Conservation (phyloP, 163 green algal species). For the Scenedesmus sp. region DNA sequence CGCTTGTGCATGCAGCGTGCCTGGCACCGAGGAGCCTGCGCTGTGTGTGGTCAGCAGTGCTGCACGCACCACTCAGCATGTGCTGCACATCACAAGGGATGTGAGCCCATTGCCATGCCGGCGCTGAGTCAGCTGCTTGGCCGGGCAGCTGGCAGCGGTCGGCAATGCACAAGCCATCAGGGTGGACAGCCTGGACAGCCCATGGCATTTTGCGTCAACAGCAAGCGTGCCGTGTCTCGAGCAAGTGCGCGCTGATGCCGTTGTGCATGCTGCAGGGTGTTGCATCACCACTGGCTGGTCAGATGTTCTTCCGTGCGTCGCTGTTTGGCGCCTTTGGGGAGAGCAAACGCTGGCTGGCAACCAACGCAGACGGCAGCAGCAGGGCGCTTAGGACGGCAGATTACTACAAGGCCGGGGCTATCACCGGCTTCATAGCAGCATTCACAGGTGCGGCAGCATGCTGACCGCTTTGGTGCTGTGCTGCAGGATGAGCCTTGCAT, state of each 20-base stretch:
- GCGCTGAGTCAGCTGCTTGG: no score
- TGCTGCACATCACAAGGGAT: no score
- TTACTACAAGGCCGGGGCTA: conserved; percentile 79
- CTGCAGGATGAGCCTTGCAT: not conserved
- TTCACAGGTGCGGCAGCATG: conserved; percentile 68
- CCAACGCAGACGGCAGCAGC: conserved; percentile 82
- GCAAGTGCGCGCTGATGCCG: not conserved
- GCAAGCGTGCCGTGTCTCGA: no score
- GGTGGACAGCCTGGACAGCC: no score
- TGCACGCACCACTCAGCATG: no score
- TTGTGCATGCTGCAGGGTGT: conserved; percentile 78
- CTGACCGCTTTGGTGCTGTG: not conserved
- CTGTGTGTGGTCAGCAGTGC: no score
- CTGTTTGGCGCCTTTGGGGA: conserved; percentile 92
- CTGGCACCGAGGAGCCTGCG: no score
- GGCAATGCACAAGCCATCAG: no score
- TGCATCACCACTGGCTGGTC: conserved; percentile 90
- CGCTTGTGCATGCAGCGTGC: no score
- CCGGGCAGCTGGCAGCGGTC: no score
- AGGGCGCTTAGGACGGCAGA: conserved; percentile 65
- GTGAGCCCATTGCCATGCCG: no score
- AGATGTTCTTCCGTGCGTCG: conserved; percentile 96
- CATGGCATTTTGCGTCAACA: no score
- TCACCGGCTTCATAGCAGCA: conserved; percentile 90
- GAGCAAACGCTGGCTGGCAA: conserved; percentile 88